phyloP scores from a whole-genome alignment of 768 basidiomycete species.

The Gymnopilus dilepis region DNA sequence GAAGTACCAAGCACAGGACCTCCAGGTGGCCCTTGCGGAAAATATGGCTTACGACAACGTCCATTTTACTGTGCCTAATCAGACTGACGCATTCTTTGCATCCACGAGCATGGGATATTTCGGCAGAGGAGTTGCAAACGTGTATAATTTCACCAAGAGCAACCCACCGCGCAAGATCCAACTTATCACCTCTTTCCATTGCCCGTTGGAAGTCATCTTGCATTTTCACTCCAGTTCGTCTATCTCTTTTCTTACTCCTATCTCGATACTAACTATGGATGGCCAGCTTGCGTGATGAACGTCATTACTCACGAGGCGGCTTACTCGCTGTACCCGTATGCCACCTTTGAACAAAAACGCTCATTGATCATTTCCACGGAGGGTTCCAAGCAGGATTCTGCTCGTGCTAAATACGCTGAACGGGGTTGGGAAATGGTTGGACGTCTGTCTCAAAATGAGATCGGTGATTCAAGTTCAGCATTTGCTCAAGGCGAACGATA shows the following conservation, averaged over 20 bases:
- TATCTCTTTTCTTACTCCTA: not conserved
- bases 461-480: conserved; percentile 20
- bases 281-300: conserved; percentile 32
- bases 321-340: conserved; percentile 45
- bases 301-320: conserved; percentile 46
- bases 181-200: conserved; percentile 39
- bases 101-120: conserved; percentile 22
- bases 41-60: not conserved
- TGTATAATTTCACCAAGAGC: conserved; percentile 38
- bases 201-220: conserved; percentile 44
- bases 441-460: conserved; percentile 2
- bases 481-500: conserved; percentile 30
- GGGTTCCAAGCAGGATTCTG: conserved; percentile 1
- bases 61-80: not conserved
- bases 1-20: not conserved
- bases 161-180: conserved; percentile 40
- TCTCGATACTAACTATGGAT: not conserved
- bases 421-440: conserved; percentile 41
- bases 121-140: conserved; percentile 31
- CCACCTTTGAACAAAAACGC: conserved; percentile 38
- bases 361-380: not conserved
- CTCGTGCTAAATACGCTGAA: conserved; percentile 37
- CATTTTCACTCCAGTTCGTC: conserved; percentile 53
- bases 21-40: not conserved
- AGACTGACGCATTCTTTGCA: not conserved